Conservation (phyloP, 2,329 filamentous ascomycete genomes). For the Penicillium decumbens region DNA sequence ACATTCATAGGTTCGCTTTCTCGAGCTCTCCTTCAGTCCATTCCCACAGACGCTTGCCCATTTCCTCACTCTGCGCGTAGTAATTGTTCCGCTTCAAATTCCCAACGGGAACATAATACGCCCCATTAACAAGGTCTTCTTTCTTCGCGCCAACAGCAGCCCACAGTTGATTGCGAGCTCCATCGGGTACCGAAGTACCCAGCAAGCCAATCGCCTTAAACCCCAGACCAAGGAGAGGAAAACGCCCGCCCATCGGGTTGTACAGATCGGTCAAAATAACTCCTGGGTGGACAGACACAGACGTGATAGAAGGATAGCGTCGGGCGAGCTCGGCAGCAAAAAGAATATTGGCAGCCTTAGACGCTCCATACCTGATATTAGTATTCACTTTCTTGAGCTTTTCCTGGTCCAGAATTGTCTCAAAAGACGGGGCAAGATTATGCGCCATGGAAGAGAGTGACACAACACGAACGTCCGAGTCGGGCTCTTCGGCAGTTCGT, state of each 20-base stretch:
- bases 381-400: constrained; percentile 30
- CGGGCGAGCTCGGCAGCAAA: constrained; percentile 41
- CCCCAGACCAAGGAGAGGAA: constrained; percentile 4
- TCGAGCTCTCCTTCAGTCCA: constrained; percentile 33
- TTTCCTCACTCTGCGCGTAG: constrained; percentile 23
- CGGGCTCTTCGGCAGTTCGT: constrained; percentile 22
- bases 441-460: constrained; percentile 31
- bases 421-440: constrained; percentile 22
- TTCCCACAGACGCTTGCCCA: constrained; percentile 30
- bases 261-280: constrained; percentile 36
- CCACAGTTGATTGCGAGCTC: constrained; percentile 30
- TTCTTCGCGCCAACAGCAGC: constrained; percentile 26
- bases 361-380: constrained; percentile 41
- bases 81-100: constrained; percentile 24
- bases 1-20: constrained; percentile 1
- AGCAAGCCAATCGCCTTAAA: constrained; percentile 15
- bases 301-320: constrained; percentile 30
- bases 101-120: constrained; percentile 31
- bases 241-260: constrained; percentile 13
- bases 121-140: constrained; percentile 25
- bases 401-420: constrained; percentile 29
- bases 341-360: constrained; percentile 46
- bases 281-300: constrained; percentile 48
- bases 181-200: constrained; percentile 19
- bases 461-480: constrained; percentile 26